phyloP scores from a whole-genome alignment of 208 protist species.

The Endotrypanum monterogeii region DNA sequence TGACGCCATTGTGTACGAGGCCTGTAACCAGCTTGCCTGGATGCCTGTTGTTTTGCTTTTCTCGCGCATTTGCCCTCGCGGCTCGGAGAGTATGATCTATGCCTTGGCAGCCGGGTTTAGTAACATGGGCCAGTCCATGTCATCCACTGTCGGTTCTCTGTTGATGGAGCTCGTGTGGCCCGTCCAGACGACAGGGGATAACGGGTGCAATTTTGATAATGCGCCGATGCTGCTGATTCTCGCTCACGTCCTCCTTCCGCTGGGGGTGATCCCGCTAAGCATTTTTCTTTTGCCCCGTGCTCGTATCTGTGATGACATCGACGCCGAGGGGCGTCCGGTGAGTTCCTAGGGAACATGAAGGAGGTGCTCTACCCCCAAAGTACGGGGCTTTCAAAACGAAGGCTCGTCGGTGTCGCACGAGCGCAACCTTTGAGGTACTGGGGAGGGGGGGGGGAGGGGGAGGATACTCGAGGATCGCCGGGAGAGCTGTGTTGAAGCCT shows the following conservation, averaged over 20 bases:
- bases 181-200: constrained; percentile 19
- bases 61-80: constrained; percentile 69
- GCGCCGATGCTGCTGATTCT: constrained; percentile 50
- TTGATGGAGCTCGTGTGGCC: constrained; percentile 54
- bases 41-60: constrained; percentile 77
- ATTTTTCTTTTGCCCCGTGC: constrained; percentile 65
- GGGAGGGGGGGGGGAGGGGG: no score
- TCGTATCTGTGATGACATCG: constrained; percentile 62
- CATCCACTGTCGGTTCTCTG: constrained; percentile 44
- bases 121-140: constrained; percentile 60
- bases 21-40: constrained; percentile 55
- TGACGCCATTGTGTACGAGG: constrained; percentile 61
- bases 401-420: no score
- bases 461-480: no score
- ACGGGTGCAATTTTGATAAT: constrained; percentile 60
- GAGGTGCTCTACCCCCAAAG: not conserved
- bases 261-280: constrained; percentile 49
- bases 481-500: no score
- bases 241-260: constrained; percentile 45
- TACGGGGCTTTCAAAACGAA: no score
- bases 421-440: no score
- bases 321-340: constrained; percentile 40
- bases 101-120: constrained; percentile 62
- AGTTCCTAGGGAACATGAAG: constrained; percentile 9
- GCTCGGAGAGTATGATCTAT: constrained; percentile 72